Conservation (phyloP, 2,329 filamentous ascomycete species). For the Chaetomiaceae sp. region DNA sequence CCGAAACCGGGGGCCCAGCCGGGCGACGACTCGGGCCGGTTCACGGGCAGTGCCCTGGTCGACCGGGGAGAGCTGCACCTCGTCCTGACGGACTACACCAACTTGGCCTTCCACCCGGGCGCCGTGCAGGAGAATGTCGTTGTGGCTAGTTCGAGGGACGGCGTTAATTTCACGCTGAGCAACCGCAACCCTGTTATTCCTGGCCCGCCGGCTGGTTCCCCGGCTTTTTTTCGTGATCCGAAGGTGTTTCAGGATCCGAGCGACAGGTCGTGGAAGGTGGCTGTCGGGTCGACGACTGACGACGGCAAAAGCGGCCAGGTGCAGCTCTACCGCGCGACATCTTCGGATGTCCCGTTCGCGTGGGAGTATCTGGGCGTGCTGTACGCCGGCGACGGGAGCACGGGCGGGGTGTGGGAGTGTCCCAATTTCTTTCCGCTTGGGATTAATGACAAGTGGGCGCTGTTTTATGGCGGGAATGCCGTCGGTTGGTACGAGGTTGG, state of each 20-base stretch:
- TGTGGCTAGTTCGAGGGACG: conserved; percentile 25
- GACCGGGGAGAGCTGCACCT: conserved; percentile 23
- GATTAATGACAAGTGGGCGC: conserved; percentile 29
- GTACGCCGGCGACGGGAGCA: conserved; percentile 27
- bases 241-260: conserved; percentile 26
- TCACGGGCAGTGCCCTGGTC: conserved; percentile 26
- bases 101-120: conserved; percentile 24
- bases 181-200: conserved; percentile 21
- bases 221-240: conserved; percentile 26
- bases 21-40: conserved; percentile 24
- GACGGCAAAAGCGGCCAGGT: conserved; percentile 22
- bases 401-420: conserved; percentile 27
- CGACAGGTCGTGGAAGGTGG: conserved; percentile 27
- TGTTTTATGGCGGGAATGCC: conserved; percentile 27
- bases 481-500: conserved; percentile 26
- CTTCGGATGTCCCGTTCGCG: conserved; percentile 14
- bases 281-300: conserved; percentile 22
- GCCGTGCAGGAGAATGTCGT: conserved; percentile 23
- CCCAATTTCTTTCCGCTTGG: conserved; percentile 29
- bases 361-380: conserved; percentile 26
- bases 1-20: conserved; percentile 14
- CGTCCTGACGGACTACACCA: conserved; percentile 26
- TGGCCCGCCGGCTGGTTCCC: conserved; percentile 18
- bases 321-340: conserved; percentile 22
- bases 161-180: conserved; percentile 21